These are phyloP conservation scores for Debaryomyces coudertii DNA, from an alignment of 1,139 yeast species.

Conservation along the genomic window DNA sequence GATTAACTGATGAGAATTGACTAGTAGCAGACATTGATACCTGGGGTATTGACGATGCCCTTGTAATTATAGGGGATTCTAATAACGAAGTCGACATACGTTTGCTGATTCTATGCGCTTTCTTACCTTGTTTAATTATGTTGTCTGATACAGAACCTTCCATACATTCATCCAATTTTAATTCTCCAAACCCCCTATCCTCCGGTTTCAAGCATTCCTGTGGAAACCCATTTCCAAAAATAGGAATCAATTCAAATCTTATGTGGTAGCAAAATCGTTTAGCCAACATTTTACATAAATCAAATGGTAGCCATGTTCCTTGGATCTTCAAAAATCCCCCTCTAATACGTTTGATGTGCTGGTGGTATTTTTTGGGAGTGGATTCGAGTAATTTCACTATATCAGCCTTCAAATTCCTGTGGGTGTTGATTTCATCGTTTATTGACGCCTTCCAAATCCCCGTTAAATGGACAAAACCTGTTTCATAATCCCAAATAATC, in stretches of 20 bases:
- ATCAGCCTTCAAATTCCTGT: slow-evolving; percentile 64
- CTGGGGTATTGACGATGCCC: neutral
- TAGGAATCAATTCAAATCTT: slow-evolving; percentile 73
- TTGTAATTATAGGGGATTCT: slow-evolving; percentile 4
- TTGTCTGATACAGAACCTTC: slow-evolving; percentile 9
- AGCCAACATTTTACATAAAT: slow-evolving; percentile 69
- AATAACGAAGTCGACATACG: slow-evolving; percentile 8
- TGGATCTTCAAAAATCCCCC: slow-evolving; percentile 94
- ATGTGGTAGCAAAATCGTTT: slow-evolving; percentile 77
- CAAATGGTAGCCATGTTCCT: slow-evolving; percentile 91
- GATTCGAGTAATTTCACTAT: slow-evolving; percentile 74
- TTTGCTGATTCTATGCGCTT: slow-evolving; percentile 24
- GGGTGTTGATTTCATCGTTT: slow-evolving; percentile 13
- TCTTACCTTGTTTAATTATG: slow-evolving; percentile 1
- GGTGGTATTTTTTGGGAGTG: slow-evolving; percentile 67
- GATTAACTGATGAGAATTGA: neutral
- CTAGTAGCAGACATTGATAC: neutral
- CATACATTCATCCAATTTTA: slow-evolving; percentile 40
- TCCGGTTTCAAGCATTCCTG: slow-evolving; percentile 66
- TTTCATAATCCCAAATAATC: slow-evolving; percentile 86
- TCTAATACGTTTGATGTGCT: slow-evolving; percentile 71
- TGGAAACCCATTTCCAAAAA: slow-evolving; percentile 79
- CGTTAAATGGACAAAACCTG: slow-evolving; percentile 88
- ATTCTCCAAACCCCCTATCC: slow-evolving; percentile 71
- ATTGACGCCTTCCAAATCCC: slow-evolving; percentile 84